Percentiles rank a stretch among this genome's conserved stretches.
phyloP scores from a whole-genome alignment of 2,329 filamentous ascomycete species.

The Aspergillus melleus region DNA sequence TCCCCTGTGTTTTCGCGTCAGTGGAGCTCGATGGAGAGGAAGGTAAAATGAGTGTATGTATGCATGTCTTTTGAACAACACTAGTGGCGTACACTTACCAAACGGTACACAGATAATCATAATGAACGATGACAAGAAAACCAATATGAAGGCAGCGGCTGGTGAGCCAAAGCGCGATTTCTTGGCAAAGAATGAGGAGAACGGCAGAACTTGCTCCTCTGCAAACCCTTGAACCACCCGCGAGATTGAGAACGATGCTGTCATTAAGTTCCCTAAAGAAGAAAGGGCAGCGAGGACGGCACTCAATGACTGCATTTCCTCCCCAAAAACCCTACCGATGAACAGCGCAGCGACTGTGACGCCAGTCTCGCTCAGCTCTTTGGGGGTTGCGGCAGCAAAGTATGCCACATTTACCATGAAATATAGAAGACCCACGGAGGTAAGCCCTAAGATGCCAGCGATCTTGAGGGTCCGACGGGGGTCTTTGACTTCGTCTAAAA shows the following conservation, averaged over 20 bases:
- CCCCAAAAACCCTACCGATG: constrained; percentile 46
- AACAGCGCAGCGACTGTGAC: constrained; percentile 45
- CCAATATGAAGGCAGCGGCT: constrained; percentile 65
- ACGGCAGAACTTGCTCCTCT: constrained; percentile 66
- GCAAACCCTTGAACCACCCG: constrained; percentile 66
- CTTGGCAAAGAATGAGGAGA: constrained; percentile 62
- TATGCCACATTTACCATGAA: constrained; percentile 68
- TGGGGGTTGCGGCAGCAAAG: constrained; percentile 54
- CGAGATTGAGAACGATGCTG: constrained; percentile 68
- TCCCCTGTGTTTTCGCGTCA: constrained; percentile 30
- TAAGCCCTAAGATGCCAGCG: constrained; percentile 63
- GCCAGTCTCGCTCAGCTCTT: constrained; percentile 44
- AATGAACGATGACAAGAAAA: constrained; percentile 50
- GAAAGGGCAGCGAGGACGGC: constrained; percentile 60
- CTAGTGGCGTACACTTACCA: background rate
- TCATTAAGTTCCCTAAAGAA: constrained; percentile 67
- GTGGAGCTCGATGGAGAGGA: background rate
- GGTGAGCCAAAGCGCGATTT: constrained; percentile 63
- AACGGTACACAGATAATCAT: constrained; percentile 68
- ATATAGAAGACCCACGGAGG: constrained; percentile 61
- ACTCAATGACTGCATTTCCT: constrained; percentile 53
- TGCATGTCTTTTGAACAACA: no score
- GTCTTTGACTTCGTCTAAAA: constrained; percentile 63
- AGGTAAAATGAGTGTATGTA: no score
- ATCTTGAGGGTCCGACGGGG: constrained; percentile 65